These are phyloP conservation scores for Cystobasidiopsis lactophilus DNA, from an alignment of 768 basidiomycete species.

Conservation along the genomic window DNA sequence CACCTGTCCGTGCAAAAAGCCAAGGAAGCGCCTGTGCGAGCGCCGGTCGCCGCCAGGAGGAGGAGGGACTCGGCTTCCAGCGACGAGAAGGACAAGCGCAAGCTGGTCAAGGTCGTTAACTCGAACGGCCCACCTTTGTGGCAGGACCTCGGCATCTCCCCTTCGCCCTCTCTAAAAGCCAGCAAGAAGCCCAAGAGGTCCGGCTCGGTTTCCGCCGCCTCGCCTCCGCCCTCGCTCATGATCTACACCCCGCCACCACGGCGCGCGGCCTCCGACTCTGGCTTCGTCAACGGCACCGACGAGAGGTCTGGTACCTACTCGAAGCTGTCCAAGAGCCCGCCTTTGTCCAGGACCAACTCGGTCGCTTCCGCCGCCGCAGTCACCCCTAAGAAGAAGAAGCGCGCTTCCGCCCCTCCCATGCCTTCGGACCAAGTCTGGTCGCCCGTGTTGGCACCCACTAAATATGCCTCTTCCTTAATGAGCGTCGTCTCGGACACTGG, in stretches of 20 bases:
- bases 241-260: background rate
- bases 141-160: background rate
- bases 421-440: background rate
- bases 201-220: background rate
- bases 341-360: background rate
- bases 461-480: background rate
- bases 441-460: background rate
- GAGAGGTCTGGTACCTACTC: background rate
- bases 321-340: background rate
- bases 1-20: background rate
- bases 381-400: background rate
- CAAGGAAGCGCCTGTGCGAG: background rate
- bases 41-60: too few species aligned
- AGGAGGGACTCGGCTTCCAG: background rate
- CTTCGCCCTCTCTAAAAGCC: too few species aligned
- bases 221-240: background rate
- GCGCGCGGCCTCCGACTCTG: background rate
- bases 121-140: background rate
- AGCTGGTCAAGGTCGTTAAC: constrained; percentile 1
- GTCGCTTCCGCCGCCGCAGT: background rate
- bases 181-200: background rate
- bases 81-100: background rate
- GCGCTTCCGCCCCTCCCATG: too few species aligned
- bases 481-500: background rate
- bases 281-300: background rate